Conservation (phyloP, 805 yeast genomes). For the Starmera pachycereana region DNA sequence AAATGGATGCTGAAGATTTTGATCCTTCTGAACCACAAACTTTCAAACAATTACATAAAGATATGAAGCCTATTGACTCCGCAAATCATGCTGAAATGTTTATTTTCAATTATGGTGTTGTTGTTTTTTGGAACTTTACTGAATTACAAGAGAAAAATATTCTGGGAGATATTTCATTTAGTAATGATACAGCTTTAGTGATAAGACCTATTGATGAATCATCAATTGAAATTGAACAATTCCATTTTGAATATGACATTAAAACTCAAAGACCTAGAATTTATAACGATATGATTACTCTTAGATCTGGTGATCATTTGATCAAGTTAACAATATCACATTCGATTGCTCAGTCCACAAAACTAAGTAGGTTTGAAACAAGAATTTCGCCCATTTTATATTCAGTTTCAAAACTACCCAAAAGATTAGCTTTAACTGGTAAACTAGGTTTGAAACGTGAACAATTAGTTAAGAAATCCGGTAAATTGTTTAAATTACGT, state of each 20-base stretch:
- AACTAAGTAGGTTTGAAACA: constrained; percentile 82
- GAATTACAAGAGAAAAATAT: constrained; percentile 89
- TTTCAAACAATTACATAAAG: constrained; percentile 42
- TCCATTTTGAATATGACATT: constrained; percentile 39
- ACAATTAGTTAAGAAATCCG: constrained; percentile 80
- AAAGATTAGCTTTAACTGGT: constrained; percentile 84
- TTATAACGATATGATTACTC: constrained; percentile 87
- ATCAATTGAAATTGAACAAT: constrained; percentile 85
- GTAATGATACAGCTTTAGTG: constrained; percentile 35
- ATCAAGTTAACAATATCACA: constrained; percentile 90
- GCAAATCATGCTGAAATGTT: constrained; percentile 74
- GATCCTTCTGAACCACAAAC: constrained; percentile 92
- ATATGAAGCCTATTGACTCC: constrained; percentile 6
- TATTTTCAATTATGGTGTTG: constrained; percentile 83
- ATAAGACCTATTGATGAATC: constrained; percentile 73
- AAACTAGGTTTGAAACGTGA: constrained; percentile 74
- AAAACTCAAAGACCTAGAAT: constrained; percentile 61
- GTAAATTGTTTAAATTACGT: constrained; percentile 77
- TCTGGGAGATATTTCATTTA: constrained; percentile 73
- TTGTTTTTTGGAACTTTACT: constrained; percentile 96
- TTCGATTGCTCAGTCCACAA: constrained; percentile 94
- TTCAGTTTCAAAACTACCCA: constrained; percentile 83
- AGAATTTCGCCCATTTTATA: constrained; percentile 77
- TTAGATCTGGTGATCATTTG: constrained; percentile 84
- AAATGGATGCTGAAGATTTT: constrained; percentile 39